These are phyloP conservation scores for Viridothelium virens DNA, from an alignment of 495 filamentous ascomycete genomes.

Conservation along the genomic window DNA sequence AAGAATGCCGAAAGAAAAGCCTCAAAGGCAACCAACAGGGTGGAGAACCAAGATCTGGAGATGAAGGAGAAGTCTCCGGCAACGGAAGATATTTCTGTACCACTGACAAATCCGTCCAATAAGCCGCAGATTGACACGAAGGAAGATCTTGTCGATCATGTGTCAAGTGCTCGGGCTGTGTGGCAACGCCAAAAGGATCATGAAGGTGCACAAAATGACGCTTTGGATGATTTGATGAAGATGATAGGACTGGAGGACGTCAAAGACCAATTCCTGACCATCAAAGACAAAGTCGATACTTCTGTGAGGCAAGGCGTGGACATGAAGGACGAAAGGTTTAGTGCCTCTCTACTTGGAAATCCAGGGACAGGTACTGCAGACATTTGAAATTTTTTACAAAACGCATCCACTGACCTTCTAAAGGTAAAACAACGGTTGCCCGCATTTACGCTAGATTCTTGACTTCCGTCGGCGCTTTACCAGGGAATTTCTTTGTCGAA, in stretches of 20 bases:
- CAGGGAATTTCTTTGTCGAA: constrained; percentile 49
- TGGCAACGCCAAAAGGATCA: constrained; percentile 55
- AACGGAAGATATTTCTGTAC: neutral
- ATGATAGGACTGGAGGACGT: constrained; percentile 69
- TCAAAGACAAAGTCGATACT: constrained; percentile 63
- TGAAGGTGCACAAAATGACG: constrained; percentile 43
- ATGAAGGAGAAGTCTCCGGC: neutral
- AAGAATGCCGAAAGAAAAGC: neutral
- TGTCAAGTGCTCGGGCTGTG: constrained; percentile 24
- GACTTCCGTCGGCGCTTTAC: constrained; percentile 47
- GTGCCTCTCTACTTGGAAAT: constrained; percentile 62
- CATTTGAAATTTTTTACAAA: neutral
- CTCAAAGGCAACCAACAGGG: neutral
- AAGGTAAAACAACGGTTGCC: constrained; percentile 78
- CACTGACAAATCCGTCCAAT: neutral
- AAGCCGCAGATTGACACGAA: neutral
- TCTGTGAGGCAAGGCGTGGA: constrained; percentile 48
- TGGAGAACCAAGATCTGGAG: neutral
- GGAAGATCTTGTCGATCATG: neutral
- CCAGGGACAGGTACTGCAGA: constrained; percentile 59
- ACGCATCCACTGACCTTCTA: constrained; percentile 11
- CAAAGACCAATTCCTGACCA: constrained; percentile 54
- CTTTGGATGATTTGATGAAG: constrained; percentile 58
- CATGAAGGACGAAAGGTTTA: constrained; percentile 53
- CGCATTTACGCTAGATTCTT: constrained; percentile 66